Evolutionary conservation across 371 early-diverging fungal genomes (phyloP), one percentile per base, ranked within the genome.

Genomic region (Zopfochytrium polystomum): DNA sequence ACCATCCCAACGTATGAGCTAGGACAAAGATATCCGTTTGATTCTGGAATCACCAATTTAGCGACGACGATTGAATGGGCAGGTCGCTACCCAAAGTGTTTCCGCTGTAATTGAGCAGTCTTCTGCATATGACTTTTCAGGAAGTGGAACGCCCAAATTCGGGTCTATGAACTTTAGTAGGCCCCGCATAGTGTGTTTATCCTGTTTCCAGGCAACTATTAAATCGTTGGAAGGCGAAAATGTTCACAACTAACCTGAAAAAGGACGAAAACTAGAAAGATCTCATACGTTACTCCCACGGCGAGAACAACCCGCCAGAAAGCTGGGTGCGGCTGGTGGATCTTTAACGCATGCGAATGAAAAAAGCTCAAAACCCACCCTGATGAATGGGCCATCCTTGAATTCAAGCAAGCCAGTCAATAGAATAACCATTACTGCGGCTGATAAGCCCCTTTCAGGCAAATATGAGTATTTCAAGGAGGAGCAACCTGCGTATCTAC

Each of bases 1-100:
- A 93, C 96, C 96, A 97, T n/a, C 98, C 98, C 15, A 95, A 55
- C 22, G 88, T 80, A 74, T 97, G 98, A 2, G 95, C 95, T 52
- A 93, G 42, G 15, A 96, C 95, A 73, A 96, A 97, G 38, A 91
- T 85, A 71, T 97, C 97, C 67, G 93, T 80, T 80, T 91, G 91
- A 56, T 80, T 78, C 86, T 89, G 1, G n/a, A 20, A 15, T 6
- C 6, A 26, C 11, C 13, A 11, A 38, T 9, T 5, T 43, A 35
- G 43, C 1, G 3, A 43, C 20, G 7, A 11, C 34, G 35, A 6
- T n/a, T 15, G 42, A 30, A 53, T 3, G 38, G 2, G 20, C 25
- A 6, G 2, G 26, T 3, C 42, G 77, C 44, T 70, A 87, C 90
- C 79, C 77, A 84, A 20, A 96, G 55, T 50, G 88, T 91, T 22